A percentile compares a stretch with the other conserved stretches of the same genome.
phyloP scores from a whole-genome alignment of 208 protist genomes.

The Acanthamoeba sp. region DNA sequence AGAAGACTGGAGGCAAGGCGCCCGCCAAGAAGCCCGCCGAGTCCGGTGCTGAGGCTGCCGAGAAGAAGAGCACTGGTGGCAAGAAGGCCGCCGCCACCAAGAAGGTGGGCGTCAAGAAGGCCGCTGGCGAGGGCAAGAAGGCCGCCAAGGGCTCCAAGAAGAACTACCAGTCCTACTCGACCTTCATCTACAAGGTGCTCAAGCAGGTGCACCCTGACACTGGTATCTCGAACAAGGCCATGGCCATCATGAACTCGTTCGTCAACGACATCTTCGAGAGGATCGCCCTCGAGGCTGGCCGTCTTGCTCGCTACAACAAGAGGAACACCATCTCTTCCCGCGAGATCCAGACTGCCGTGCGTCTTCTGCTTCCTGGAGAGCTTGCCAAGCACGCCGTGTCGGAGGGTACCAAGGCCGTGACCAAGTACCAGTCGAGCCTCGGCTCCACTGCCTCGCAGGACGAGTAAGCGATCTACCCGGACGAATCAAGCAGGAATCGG shows the following conservation, averaged over 20 bases:
- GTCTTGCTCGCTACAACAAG: constrained; percentile 98
- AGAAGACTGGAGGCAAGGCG: not conserved
- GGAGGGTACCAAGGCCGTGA: constrained; percentile 99
- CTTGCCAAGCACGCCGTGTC: constrained; percentile 99
- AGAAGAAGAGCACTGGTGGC: constrained; percentile 42
- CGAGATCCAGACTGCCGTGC: constrained; percentile 98
- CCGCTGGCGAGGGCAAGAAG: constrained; percentile 55
- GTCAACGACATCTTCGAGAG: constrained; percentile 97
- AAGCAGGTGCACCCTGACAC: constrained; percentile 98
- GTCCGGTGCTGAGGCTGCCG: not conserved
- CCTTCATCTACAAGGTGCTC: constrained; percentile 91
- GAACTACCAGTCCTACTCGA: constrained; percentile 85
- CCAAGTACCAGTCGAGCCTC: constrained; percentile 92
- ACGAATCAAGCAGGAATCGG: not conserved
- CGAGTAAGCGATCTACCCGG: not conserved
- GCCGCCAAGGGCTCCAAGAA: constrained; percentile 31
- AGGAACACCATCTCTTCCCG: constrained; percentile 96
- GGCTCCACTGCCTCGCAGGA: constrained; percentile 56
- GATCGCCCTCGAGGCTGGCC: constrained; percentile 97
- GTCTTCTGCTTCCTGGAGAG: constrained; percentile 98
- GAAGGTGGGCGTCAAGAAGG: constrained; percentile 45
- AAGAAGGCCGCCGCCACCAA: constrained; percentile 70
- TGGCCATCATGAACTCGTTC: constrained; percentile 98
- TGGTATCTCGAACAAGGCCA: constrained; percentile 97
- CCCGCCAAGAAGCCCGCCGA: constrained; percentile 49